Evolutionary conservation across 2,329 filamentous ascomycete genomes (phyloP).

Genomic region (Colletotrichum costaricense): DNA sequence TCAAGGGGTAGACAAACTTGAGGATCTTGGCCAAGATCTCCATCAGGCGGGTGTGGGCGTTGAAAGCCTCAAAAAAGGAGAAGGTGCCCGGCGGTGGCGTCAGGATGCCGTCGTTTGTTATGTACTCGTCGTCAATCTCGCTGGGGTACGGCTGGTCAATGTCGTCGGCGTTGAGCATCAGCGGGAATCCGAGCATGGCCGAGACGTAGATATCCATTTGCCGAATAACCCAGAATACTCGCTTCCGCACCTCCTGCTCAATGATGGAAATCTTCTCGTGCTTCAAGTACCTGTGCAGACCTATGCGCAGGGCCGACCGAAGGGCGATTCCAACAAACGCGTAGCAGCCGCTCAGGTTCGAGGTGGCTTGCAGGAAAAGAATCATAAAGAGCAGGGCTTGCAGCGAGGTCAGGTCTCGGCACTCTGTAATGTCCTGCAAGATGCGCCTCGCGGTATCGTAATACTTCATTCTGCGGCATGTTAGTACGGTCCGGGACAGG

Average conservation of each 20-base stretch:
- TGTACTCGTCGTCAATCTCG: conserved; percentile 75
- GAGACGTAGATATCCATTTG: conserved; percentile 80
- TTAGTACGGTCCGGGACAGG: conserved; percentile 36
- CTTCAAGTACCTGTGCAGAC: conserved; percentile 78
- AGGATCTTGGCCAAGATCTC: conserved; percentile 73
- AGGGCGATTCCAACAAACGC: conserved; percentile 83
- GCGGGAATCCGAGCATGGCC: conserved; percentile 73
- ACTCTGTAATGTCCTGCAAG: conserved; percentile 74
- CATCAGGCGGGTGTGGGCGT: conserved; percentile 74
- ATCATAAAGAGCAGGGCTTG: conserved; percentile 85
- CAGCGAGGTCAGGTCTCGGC: conserved; percentile 78
- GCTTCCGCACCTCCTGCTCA: conserved; percentile 71
- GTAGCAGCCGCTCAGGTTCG: conserved; percentile 83
- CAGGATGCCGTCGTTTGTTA: conserved; percentile 68
- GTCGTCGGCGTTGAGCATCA: conserved; percentile 72
- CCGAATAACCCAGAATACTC: conserved; percentile 75
- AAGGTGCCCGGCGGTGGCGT: conserved; percentile 65
- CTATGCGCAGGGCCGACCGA: conserved; percentile 80
- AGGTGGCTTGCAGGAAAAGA: conserved; percentile 82
- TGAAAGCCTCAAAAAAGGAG: conserved; percentile 73
- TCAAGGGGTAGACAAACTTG: conserved; percentile 74
- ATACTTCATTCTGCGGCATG: conserved; percentile 72
- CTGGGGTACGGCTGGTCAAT: conserved; percentile 74
- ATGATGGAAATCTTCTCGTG: conserved; percentile 72
- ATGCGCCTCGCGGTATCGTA: conserved; percentile 76